phyloP scores from a whole-genome alignment of 345 rosid genomes.

The Pelargonium nanum region DNA sequence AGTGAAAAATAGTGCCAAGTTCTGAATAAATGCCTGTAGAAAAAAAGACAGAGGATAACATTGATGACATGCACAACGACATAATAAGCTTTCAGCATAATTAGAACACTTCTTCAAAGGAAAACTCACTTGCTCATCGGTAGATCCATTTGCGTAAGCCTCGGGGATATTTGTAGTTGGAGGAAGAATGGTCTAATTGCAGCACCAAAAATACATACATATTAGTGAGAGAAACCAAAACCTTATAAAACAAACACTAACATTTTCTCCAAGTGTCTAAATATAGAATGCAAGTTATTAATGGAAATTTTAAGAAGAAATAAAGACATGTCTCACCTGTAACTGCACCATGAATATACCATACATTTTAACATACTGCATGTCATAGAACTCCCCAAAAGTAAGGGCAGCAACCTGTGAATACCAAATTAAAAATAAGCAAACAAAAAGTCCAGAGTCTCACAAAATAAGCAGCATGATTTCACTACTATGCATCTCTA shows the following conservation, averaged over 20 bases:
- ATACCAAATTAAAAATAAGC: conserved; percentile 7
- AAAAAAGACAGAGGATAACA: conserved; percentile 4
- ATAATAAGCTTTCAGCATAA: not conserved
- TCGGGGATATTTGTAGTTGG: conserved; percentile 77
- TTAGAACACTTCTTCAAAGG: not conserved
- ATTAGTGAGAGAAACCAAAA: not conserved
- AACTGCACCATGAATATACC: conserved; percentile 70
- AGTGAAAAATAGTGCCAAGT: conserved; percentile 90
- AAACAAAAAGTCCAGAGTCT: not conserved
- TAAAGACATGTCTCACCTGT: conserved; percentile 40
- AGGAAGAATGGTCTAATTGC: conserved; percentile 57
- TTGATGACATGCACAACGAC: not conserved
- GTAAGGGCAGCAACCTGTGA: conserved; percentile 82
- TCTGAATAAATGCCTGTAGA: conserved; percentile 94
- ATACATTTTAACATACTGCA: conserved; percentile 77
- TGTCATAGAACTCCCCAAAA: conserved; percentile 78
- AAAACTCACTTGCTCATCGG: conserved; percentile 72
- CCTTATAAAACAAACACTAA: not conserved
- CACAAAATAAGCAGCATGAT: not conserved
- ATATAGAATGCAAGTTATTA: not conserved
- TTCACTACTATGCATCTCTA: not conserved
- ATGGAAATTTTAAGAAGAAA: not conserved
- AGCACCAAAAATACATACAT: not conserved
- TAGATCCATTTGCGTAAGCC: conserved; percentile 74
- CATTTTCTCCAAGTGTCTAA: not conserved